Evolutionary conservation across 306 rosid species (phyloP), one percentile per base, ranked within the genome.

Genomic region (Prunus mongolica): DNA sequence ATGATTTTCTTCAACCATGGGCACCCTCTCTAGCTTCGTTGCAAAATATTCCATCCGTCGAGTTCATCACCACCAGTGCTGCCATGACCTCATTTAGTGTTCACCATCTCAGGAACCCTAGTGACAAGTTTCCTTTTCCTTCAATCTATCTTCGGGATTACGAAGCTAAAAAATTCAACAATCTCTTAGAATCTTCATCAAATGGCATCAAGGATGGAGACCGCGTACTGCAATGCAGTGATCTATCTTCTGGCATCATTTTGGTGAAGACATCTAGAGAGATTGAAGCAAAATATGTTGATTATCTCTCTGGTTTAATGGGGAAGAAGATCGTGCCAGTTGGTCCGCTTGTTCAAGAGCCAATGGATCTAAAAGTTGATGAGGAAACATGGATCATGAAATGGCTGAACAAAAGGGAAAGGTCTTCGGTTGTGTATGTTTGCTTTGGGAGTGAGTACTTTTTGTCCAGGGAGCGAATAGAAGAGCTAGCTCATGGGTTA

Each of bases 1-100:
- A 81, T 44, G 87, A 78, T 65, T 67, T 41, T 46, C 58, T 84
- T 27, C 87, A 84, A 10, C 79, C 76, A 0, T 80, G 84, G 84
- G 88, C 85, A 4, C 83, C 82, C 3, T 24, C 25, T 0, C 4
- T 74, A 0, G 85, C 87, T 9, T 74, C 63, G 13, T 69, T 67
- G 3, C 74, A 38, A 19, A 71, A 78, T 16, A 78, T 81, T 27
- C 83, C 81, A 2, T 51, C 81, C 2, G 66, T 84, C 56, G 45
- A 65, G 20, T 81, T 74, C 67, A 18, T 49, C 28, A 16, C 65
- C 11, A 13, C 57, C 6, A 22, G 63, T 8, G 76, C 73, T 9
- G 57, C 49, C 44, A 22, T 65, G 67, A 2, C 28, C 7, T 74
- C 76, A 34, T 72, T 46, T 12, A 0, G 5, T 2, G 18, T 69